Evolutionary conservation across 202 grass and related monocot species (phyloP), one percentile per base, ranked within the genome.

Genomic region (Dendrocalamus latiflorus): DNA sequence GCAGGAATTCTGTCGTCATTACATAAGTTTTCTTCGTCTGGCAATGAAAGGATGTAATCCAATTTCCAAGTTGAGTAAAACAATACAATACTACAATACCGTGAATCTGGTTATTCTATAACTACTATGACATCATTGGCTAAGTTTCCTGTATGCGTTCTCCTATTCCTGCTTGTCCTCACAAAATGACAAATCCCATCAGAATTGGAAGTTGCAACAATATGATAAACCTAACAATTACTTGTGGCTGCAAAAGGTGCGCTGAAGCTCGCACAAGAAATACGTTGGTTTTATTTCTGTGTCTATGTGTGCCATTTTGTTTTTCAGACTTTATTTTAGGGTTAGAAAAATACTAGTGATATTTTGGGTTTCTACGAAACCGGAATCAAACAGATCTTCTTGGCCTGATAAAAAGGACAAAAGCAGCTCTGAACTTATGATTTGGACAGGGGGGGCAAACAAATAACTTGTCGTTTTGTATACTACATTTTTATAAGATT

Each of bases 181-280:
- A 21, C 33, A 26, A 70, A 62, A 48, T 38, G 9, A 38, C 30
- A 64, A 11, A 84, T 74, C 43, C 56, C 66, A 30, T 53, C 33
- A 51, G 42, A 51, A 76, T 8, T 24, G 51, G 63, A 49, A 50
- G 20, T 65, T 50, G 18, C 13, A 6, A 48, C 45, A 16, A 5
- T 48, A 16, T 48, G 45, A 16, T 16, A 16, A 16, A 48, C 5
- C 45, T 48, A 16, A 48, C 14, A 16, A 48, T 48, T 14, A 16
- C 39, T 61, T 51, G 33, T 43, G 33, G 22, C 33, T 63, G 74
- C 65, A 71, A 63, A 85, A 78, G 55, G n/a, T 63, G n/a, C 28
- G 54, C 39, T 49, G 50, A 25, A 60, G 14, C 43, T 26, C 6
- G 20, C n/a, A 78, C 34, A 28, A 62, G 9, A 53, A 58, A 47